Conservation (phyloP, 306 rosid genomes). For the Rosa rugosa region DNA sequence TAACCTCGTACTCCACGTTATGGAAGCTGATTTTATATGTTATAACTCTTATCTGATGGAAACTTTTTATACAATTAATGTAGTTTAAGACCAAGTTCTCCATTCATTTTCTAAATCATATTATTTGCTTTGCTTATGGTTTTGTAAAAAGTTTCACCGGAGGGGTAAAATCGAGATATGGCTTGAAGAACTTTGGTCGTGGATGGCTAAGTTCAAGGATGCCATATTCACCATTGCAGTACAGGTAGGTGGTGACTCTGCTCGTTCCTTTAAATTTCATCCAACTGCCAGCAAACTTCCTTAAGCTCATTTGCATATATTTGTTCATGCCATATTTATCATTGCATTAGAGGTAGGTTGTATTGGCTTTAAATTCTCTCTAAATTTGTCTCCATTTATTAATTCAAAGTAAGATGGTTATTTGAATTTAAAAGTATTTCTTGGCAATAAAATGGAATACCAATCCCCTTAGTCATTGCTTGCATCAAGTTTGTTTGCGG, state of each 20-base stretch:
- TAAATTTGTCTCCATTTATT: background rate
- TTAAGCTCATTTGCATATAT: background rate
- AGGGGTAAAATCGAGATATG: conserved; percentile 90
- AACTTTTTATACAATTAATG: background rate
- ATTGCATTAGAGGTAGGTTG: background rate
- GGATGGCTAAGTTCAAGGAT: conserved; percentile 90
- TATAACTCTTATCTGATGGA: background rate
- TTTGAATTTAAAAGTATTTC: background rate
- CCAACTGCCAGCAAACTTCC: conserved; percentile 6
- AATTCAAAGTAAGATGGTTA: background rate
- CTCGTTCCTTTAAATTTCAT: conserved; percentile 19
- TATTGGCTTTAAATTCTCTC: background rate
- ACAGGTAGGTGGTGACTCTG: conserved; percentile 54
- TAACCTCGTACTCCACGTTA: background rate
- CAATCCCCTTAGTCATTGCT: background rate
- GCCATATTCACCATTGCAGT: conserved; percentile 66
- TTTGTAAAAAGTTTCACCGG: conserved; percentile 57
- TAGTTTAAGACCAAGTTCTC: background rate
- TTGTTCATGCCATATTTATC: background rate
- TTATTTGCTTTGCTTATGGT: conserved; percentile 21
- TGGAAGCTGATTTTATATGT: background rate
- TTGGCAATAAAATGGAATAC: background rate
- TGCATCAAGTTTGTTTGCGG: background rate
- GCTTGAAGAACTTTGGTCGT: conserved; percentile 94
- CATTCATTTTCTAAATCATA: conserved; percentile 4